phyloP scores from a whole-genome alignment of 2,329 filamentous ascomycete species.

The Pseudogymnoascus sp. region DNA sequence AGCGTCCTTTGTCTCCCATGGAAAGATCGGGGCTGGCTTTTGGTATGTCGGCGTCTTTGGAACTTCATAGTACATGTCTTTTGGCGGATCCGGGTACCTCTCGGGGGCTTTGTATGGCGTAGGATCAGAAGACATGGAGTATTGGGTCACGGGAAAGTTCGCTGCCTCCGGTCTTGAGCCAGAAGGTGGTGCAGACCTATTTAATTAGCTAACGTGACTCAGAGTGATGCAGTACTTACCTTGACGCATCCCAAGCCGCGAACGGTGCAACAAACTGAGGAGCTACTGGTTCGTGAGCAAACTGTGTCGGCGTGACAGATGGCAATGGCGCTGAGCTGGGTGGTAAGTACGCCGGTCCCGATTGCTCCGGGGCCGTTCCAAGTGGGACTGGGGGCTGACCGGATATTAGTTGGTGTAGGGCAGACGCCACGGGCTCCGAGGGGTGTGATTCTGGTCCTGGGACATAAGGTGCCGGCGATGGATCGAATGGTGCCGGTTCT shows the following conservation, averaged over 20 bases:
- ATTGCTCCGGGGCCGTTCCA: constrained; percentile 15
- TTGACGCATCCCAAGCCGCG: constrained; percentile 37
- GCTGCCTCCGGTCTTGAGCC: constrained; percentile 75
- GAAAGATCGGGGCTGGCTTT: constrained; percentile 67
- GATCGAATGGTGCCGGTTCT: constrained; percentile 10
- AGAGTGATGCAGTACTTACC: constrained; percentile 38
- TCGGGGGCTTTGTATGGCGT: constrained; percentile 68
- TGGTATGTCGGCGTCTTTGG: constrained; percentile 56
- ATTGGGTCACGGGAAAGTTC: constrained; percentile 71
- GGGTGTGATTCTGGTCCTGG: constrained; percentile 12
- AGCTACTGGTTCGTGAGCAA: background rate
- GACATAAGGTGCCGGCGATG: background rate
- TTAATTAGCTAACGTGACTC: constrained; percentile 12
- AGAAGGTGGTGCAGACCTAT: constrained; percentile 44
- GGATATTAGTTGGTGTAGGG: constrained; percentile 15
- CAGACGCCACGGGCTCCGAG: constrained; percentile 13
- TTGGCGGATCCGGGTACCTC: constrained; percentile 74
- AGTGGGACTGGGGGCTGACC: constrained; percentile 17
- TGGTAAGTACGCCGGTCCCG: background rate
- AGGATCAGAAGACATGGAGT: constrained; percentile 73
- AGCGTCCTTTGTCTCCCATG: constrained; percentile 67
- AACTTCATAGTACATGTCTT: constrained; percentile 81
- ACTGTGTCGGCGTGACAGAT: background rate
- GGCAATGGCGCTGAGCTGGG: background rate
- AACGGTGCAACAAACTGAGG: constrained; percentile 16